phyloP scores from a whole-genome alignment of 768 basidiomycete species.

The Leccinum subgranulosum region DNA sequence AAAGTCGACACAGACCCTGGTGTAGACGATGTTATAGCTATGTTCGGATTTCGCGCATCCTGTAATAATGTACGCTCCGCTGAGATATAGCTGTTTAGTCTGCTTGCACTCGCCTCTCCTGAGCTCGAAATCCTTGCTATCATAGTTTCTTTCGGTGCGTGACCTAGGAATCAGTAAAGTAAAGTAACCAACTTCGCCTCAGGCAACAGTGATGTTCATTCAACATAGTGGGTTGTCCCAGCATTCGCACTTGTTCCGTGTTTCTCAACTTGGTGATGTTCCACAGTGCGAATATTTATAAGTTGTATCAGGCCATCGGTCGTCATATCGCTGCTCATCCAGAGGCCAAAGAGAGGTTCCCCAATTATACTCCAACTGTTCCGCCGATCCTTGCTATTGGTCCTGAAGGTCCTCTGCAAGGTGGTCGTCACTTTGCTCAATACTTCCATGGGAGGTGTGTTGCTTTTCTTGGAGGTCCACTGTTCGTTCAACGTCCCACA shows the following conservation, averaged over 20 bases:
- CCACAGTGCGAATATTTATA: slow-evolving; percentile 67
- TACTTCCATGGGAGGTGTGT: slow-evolving; percentile 81
- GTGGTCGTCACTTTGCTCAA: slow-evolving; percentile 68
- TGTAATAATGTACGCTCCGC: not conserved
- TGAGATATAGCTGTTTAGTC: slow-evolving; percentile 36
- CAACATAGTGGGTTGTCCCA: slow-evolving; percentile 48
- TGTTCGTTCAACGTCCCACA: slow-evolving; percentile 24
- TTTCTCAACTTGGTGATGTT: not conserved
- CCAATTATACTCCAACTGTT: slow-evolving; percentile 47
- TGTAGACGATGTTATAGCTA: slow-evolving; percentile 76
- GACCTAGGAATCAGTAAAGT: not conserved
- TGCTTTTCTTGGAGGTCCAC: not conserved
- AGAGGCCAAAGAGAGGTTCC: slow-evolving; percentile 52
- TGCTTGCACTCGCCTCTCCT: slow-evolving; percentile 78
- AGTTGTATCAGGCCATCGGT: slow-evolving; percentile 66
- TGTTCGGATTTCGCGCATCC: slow-evolving; percentile 44
- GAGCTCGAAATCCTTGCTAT: slow-evolving; percentile 79
- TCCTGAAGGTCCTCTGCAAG: slow-evolving; percentile 61
- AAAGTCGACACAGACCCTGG: slow-evolving; percentile 86
- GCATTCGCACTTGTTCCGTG: not conserved
- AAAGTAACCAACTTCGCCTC: not conserved
- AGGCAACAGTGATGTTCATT: slow-evolving; percentile 72
- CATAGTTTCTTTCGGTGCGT: slow-evolving; percentile 71
- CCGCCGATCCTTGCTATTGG: slow-evolving; percentile 69
- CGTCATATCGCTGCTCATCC: slow-evolving; percentile 57